These are phyloP conservation scores for Trichoderma orchidacearum DNA, from an alignment of 495 filamentous ascomycete species.

Conservation along the genomic window DNA sequence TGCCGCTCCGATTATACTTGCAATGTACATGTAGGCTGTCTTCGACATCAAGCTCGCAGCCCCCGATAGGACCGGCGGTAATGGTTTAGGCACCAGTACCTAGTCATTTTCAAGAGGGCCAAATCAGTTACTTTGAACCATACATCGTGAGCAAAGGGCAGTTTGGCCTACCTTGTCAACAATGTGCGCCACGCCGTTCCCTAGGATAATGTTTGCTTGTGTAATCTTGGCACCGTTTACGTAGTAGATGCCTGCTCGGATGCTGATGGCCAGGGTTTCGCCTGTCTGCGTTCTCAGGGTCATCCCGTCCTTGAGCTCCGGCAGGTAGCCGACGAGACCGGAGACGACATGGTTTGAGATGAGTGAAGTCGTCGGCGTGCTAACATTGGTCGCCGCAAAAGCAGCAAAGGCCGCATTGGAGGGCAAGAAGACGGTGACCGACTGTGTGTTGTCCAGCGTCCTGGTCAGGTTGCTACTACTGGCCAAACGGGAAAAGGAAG, in stretches of 20 bases:
- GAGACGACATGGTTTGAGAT: slow-evolving; percentile 14
- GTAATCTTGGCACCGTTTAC: slow-evolving; percentile 20
- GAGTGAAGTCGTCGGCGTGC: slow-evolving; percentile 1
- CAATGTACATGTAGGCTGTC: no score
- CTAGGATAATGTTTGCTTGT: slow-evolving; percentile 11
- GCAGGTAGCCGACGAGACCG: not conserved
- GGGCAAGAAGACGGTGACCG: slow-evolving; percentile 11
- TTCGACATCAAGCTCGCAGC: no score
- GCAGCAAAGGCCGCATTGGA: slow-evolving; percentile 12
- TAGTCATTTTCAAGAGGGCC: not conserved
- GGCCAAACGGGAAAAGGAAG: slow-evolving; percentile 10
- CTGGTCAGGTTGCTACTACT: slow-evolving; percentile 28
- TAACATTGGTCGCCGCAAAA: slow-evolving; percentile 8
- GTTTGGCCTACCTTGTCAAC: slow-evolving; percentile 16
- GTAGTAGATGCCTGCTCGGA: slow-evolving; percentile 11
- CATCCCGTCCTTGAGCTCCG: not conserved
- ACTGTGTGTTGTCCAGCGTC: slow-evolving; percentile 15
- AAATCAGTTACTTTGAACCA: not conserved
- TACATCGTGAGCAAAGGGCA: not conserved
- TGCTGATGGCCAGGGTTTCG: slow-evolving; percentile 11
- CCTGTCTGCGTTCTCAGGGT: slow-evolving; percentile 5
- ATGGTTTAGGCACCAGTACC: not conserved
- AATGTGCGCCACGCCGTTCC: slow-evolving; percentile 23
- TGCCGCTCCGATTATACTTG: no score
- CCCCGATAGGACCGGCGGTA: no score